A percentile compares a stretch with the other conserved stretches of the same genome.
phyloP scores from a whole-genome alignment of 225 moss, liverwort and hornwort species.

The Asterella californica region DNA sequence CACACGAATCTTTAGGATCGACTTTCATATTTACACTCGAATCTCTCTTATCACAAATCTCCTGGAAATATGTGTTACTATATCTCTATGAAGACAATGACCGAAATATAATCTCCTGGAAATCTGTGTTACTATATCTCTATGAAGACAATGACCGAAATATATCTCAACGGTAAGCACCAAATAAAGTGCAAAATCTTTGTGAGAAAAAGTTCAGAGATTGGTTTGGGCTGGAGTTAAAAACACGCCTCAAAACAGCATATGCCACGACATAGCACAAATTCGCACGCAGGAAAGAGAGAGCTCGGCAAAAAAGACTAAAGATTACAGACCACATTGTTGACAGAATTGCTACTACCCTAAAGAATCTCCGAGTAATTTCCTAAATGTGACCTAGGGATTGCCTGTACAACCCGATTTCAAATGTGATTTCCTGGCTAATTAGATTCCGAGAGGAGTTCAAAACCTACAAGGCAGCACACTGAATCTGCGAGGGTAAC shows the following conservation, averaged over 20 bases:
- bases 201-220: not conserved
- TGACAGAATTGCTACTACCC: not conserved
- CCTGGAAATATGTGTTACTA: no score
- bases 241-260: no score
- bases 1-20: no score
- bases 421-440: not conserved
- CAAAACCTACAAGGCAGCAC: not conserved
- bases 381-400: not conserved
- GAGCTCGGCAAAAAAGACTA: not conserved
- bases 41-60: no score
- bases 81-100: no score
- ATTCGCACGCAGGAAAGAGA: not conserved
- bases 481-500: not conserved
- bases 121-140: no score
- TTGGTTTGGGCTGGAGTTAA: not conserved
- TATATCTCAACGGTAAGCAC: no score
- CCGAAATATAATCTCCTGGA: no score
- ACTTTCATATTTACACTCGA: no score
- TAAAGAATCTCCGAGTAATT: not conserved
- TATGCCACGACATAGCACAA: not conserved
- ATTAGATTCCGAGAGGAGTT: not conserved
- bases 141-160: no score
- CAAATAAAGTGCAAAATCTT: no score
- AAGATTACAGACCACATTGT: not conserved
- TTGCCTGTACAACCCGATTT: not conserved